Base-by-base conservation (phyloP, 1,139 yeast genomes). In the Blastobotrys aristatus region DNA sequence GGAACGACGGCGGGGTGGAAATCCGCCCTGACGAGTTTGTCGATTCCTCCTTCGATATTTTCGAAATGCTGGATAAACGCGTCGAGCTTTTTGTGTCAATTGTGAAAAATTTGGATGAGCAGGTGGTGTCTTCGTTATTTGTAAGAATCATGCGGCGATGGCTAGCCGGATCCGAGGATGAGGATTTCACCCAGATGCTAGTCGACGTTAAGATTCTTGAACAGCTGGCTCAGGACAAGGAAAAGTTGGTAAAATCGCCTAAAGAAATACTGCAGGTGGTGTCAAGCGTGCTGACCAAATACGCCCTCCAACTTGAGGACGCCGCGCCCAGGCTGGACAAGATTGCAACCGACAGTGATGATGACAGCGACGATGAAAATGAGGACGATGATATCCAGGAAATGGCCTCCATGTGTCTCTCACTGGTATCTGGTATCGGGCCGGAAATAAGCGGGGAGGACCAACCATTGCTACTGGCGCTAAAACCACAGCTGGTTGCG, bases 131-230 rank as follows among this genome's bases (percentile, higher is more conserved):
- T 37, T 57, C 61, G 8, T 63, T 80, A 3, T 84, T 88, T 58
- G 67, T 80, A 4, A 54, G 54, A 0, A 66, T 82, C 1, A 67
- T 90, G 50, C 73, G 73, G 50, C 69, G 80, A 54, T 86, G 95
- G 90, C 67, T 84, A 22, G 62, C 66, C 14, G 50, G 62, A 11
- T 51, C 56, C n/a, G 52, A 53, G 2, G 42, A 42, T 16, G 50
- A 33, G 20, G 50, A 41, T 17, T 85, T 89, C 5, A 74, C 82
- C 49, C 58, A 74, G 16, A 72, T 77, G 38, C 67, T 88, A 41
- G 69, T 80, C 5, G 83, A 84, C 59, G 70, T 86, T 51, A 77
- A 84, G 51, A 61, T 87, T 16, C 66, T 89, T 43, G 92, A 88
- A 57, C 67, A 69, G 17, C 65, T 87, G 38, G 78, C 82, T n/a